phyloP scores from a whole-genome alignment of 2,329 filamentous ascomycete genomes.

The Fonsecaea monophora region DNA sequence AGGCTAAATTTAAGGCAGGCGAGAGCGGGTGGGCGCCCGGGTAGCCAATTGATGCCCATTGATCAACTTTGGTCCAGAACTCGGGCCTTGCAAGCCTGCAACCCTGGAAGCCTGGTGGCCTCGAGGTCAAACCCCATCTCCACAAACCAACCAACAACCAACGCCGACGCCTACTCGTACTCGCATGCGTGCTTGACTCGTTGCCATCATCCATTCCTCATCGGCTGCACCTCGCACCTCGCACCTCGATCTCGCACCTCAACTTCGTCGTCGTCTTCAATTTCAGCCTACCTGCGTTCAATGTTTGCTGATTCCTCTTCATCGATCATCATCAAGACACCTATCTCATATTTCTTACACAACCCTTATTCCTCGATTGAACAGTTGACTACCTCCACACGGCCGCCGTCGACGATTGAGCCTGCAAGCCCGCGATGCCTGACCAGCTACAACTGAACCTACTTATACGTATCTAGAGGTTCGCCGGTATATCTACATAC shows the following conservation, averaged over 20 bases:
- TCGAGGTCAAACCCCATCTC: constrained; percentile 12
- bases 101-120: too few species aligned
- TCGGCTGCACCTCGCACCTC: constrained; percentile 2
- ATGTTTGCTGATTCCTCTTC: neutral
- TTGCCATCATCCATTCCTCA: constrained; percentile 10
- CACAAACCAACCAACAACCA: constrained; percentile 1
- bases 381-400: neutral
- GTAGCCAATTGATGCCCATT: constrained; percentile 7
- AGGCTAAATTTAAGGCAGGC: constrained; percentile 15
- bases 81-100: neutral
- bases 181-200: neutral
- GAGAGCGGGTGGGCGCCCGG: neutral
- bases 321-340: constrained; percentile 1
- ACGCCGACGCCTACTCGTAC: neutral
- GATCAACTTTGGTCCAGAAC: constrained; percentile 6
- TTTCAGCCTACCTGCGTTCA: constrained; percentile 1
- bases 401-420: constrained; percentile 5
- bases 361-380: constrained; percentile 3
- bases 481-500: neutral
- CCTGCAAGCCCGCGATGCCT: constrained; percentile 16
- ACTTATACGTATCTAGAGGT: constrained; percentile 8
- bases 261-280: neutral
- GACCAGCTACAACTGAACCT: constrained; percentile 13
- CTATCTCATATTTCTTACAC: neutral
- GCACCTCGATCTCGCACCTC: too few species aligned